Conservation (phyloP, 257 asterid species). For the Solanum ossicruentum region DNA sequence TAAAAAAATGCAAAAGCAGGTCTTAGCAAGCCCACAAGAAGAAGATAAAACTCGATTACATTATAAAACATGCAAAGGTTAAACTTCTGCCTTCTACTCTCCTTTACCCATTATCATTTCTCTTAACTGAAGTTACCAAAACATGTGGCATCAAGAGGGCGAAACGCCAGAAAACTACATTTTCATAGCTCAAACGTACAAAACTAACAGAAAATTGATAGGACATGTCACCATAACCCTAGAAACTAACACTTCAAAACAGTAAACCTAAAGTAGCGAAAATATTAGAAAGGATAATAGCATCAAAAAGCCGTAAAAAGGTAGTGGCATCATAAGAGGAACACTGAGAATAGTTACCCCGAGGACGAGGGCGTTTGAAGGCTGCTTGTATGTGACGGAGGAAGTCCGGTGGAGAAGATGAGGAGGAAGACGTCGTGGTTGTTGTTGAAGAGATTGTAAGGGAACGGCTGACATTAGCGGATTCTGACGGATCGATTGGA, state of each 20-base stretch:
- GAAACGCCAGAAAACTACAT: neutral
- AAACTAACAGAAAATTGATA: neutral
- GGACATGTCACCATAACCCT: neutral
- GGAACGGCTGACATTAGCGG: conserved; percentile 32
- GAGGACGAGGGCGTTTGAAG: conserved; percentile 72
- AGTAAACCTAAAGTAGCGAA: neutral
- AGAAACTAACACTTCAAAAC: neutral
- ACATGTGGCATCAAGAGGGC: neutral
- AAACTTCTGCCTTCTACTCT: neutral
- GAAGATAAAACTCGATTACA: neutral
- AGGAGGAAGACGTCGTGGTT: conserved; percentile 35
- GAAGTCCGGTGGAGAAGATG: conserved; percentile 56
- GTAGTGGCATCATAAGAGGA: neutral
- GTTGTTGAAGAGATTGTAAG: conserved; percentile 14
- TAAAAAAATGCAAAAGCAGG: neutral
- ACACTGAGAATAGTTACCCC: conserved; percentile 24
- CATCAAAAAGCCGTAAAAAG: neutral
- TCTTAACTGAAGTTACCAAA: neutral
- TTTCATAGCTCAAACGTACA: neutral
- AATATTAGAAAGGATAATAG: neutral
- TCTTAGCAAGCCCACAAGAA: neutral
- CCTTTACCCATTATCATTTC: neutral
- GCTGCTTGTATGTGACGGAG: conserved; percentile 71
- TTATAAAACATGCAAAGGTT: neutral
- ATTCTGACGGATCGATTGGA: conserved; percentile 42